Evolutionary conservation across 164 flowering plant genomes (phyloP).

Genomic region (Annona squamosa): DNA sequence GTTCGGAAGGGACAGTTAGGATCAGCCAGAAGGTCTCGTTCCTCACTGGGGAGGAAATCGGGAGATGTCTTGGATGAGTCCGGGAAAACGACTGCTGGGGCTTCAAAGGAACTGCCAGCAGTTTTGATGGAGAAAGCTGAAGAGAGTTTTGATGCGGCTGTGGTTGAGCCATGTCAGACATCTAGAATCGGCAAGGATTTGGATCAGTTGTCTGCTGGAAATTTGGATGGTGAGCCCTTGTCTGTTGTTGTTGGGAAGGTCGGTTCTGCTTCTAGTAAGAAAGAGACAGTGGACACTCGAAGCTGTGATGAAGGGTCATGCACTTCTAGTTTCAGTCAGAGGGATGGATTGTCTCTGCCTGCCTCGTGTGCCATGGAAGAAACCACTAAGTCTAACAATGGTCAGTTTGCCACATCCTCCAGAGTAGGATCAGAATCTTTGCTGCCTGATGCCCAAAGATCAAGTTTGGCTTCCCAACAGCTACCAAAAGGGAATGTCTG

Average conservation of each 20-base stretch:
- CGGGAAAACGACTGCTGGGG: background rate
- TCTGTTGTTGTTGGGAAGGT: background rate
- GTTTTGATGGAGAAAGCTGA: background rate
- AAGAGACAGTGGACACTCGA: conserved; percentile 9
- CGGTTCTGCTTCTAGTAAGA: conserved; percentile 4
- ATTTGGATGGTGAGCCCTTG: background rate
- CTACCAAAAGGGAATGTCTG: background rate
- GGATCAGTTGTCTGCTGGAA: background rate
- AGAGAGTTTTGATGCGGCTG: background rate
- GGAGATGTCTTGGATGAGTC: background rate
- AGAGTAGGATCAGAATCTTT: background rate
- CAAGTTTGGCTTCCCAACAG: background rate
- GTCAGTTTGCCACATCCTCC: background rate
- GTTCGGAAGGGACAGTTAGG: conserved; percentile 8
- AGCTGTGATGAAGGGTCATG: conserved; percentile 11
- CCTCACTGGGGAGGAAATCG: conserved; percentile 1
- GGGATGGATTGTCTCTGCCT: background rate
- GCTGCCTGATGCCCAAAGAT: background rate
- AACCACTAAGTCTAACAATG: background rate
- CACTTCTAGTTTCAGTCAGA: conserved; percentile 7
- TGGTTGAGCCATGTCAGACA: background rate
- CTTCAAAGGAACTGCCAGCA: conserved; percentile 1
- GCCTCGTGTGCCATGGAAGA: background rate
- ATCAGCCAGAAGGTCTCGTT: conserved; percentile 5
- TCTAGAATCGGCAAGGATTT: background rate